Evolutionary conservation across 768 basidiomycete genomes (phyloP).

Genomic region (Termitomyces sp.): DNA sequence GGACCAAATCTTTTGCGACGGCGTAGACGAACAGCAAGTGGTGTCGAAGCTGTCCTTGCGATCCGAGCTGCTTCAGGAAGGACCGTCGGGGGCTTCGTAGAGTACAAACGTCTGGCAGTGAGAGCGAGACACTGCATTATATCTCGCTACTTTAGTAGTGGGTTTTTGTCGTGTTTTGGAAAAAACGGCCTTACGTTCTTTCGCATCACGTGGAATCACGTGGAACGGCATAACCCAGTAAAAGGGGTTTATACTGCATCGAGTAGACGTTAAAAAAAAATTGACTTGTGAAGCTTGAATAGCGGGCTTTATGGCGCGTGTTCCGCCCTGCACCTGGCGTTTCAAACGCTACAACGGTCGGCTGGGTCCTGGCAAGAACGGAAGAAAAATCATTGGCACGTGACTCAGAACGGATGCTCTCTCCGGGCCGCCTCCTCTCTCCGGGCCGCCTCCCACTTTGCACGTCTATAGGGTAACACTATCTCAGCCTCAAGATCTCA

Average conservation of each 20-base stretch:
- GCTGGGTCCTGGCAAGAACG: neutral
- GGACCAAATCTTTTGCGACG: constrained; percentile 46
- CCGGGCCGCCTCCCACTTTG: neutral
- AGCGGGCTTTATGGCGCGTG: too few relatives aligned
- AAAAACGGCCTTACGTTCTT: too few relatives aligned
- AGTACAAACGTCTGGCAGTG: constrained; percentile 29
- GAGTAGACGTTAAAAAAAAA: too few relatives aligned
- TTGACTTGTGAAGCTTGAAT: too few relatives aligned
- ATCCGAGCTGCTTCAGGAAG: constrained; percentile 34
- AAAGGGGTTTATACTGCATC: too few relatives aligned
- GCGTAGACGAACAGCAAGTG: constrained; percentile 67
- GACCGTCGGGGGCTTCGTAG: constrained; percentile 29
- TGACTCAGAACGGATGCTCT: constrained; percentile 3
- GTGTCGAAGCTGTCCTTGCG: constrained; percentile 66
- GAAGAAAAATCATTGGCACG: constrained; percentile 13
- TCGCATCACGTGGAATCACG: too few relatives aligned
- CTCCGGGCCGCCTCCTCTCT: neutral
- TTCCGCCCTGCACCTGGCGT: too few relatives aligned
- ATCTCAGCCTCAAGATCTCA: neutral
- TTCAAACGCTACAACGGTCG: constrained; percentile 3
- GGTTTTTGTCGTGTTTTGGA: too few relatives aligned
- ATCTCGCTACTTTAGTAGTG: too few relatives aligned
- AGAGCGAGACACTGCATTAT: constrained; percentile 34
- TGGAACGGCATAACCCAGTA: too few relatives aligned
- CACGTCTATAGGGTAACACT: too few relatives aligned